Percentiles rank a stretch among this genome's conserved stretches.
Conservation (phyloP, 495 filamentous ascomycete species). For the Xylaria sp. region DNA sequence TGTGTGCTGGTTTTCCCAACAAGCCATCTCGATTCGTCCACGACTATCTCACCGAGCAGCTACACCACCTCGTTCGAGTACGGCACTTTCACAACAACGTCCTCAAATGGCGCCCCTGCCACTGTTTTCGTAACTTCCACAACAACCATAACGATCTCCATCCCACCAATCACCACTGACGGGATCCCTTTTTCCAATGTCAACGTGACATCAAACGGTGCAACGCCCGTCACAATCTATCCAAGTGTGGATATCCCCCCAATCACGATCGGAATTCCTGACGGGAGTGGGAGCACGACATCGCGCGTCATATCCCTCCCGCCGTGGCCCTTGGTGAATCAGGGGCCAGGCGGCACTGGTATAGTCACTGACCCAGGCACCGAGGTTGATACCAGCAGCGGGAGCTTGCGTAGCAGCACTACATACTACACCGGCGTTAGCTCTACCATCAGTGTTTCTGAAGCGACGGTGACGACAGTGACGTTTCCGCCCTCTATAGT, state of each 20-base stretch:
- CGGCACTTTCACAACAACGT: conserved; percentile 19
- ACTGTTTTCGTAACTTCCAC: conserved; percentile 26
- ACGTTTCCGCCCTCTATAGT: background rate
- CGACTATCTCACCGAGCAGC: conserved; percentile 16
- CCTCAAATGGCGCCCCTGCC: background rate
- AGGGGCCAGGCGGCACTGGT: conserved; percentile 4
- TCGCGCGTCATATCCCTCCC: conserved; percentile 29
- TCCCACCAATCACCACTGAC: conserved; percentile 20
- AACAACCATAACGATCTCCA: conserved; percentile 29
- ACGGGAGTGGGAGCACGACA: conserved; percentile 22
- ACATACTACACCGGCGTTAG: conserved; percentile 9
- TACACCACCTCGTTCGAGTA: conserved; percentile 37
- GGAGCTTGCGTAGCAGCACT: background rate
- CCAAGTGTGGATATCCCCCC: conserved; percentile 34
- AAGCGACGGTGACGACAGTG: conserved; percentile 7
- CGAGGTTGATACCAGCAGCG: background rate
- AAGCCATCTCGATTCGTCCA: conserved; percentile 14
- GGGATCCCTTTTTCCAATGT: conserved; percentile 28
- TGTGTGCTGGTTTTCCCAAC: conserved; percentile 34
- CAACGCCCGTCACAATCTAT: background rate
- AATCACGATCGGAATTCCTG: conserved; percentile 9
- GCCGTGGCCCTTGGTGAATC: conserved; percentile 30
- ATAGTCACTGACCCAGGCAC: conserved; percentile 11
- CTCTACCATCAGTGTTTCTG: background rate
- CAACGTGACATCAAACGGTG: background rate